These are phyloP conservation scores for Elymus sibiricus DNA, from an alignment of 176 grass and related monocot species.

Conservation along the genomic window DNA sequence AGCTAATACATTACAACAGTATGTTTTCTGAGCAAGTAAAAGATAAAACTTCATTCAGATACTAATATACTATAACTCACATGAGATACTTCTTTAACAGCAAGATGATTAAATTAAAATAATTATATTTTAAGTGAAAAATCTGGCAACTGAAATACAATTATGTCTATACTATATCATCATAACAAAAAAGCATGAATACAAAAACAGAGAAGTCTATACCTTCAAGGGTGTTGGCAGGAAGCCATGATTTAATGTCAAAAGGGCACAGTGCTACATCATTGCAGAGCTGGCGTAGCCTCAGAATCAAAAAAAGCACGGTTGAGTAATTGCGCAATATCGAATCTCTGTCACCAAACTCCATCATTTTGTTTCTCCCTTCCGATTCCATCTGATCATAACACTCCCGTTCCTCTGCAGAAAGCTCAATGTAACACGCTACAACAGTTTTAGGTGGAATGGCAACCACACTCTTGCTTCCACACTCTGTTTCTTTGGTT, in stretches of 20 bases:
- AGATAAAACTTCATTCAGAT: constrained; percentile 3
- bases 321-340: constrained; percentile 80
- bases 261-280: constrained; percentile 79
- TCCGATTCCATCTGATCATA: constrained; percentile 76
- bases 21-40: not conserved
- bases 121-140: not conserved
- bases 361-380: constrained; percentile 76
- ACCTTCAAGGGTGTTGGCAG: constrained; percentile 64
- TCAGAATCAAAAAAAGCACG: constrained; percentile 80
- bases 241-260: constrained; percentile 77
- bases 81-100: not conserved
- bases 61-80: not conserved
- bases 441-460: constrained; percentile 71
- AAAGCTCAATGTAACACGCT: constrained; percentile 68
- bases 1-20: not conserved
- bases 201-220: not conserved
- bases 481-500: constrained; percentile 58
- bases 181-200: constrained; percentile 14
- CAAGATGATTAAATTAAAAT: not conserved
- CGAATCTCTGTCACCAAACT: constrained; percentile 65
- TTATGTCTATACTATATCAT: not conserved
- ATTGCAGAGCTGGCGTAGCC: constrained; percentile 86
- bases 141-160: not conserved
- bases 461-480: constrained; percentile 44
- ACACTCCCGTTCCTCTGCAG: constrained; percentile 71